Evolutionary conservation across 2,329 filamentous ascomycete genomes (phyloP).

Genomic region (Lomentospora prolificans): DNA sequence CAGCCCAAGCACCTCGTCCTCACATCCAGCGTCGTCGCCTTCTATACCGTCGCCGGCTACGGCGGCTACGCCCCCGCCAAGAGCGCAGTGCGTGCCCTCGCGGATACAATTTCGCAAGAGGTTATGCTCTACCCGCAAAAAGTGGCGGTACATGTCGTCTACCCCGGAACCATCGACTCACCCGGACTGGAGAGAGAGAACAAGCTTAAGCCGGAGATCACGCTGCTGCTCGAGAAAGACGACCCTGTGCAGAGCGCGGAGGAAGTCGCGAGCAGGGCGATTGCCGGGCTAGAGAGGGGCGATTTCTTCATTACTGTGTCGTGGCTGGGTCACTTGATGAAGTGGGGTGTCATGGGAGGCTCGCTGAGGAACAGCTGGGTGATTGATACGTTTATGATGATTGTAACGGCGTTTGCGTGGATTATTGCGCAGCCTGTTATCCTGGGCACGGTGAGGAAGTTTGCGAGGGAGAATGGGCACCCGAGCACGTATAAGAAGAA

Average conservation of each 20-base stretch:
- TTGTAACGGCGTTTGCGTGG: slow-evolving; percentile 44
- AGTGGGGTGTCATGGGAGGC: slow-evolving; percentile 47
- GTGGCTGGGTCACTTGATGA: slow-evolving; percentile 62
- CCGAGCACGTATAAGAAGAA: slow-evolving; percentile 37
- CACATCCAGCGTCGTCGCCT: slow-evolving; percentile 67
- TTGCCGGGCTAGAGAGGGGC: slow-evolving; percentile 69
- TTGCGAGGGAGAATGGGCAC: slow-evolving; percentile 48
- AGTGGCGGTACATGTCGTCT: slow-evolving; percentile 72
- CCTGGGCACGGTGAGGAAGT: slow-evolving; percentile 47
- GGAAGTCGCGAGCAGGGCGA: slow-evolving; percentile 59
- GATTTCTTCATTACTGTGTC: slow-evolving; percentile 71
- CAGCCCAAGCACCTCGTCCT: slow-evolving; percentile 73
- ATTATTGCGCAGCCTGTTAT: slow-evolving; percentile 47
- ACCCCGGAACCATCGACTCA: slow-evolving; percentile 72
- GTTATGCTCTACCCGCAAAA: slow-evolving; percentile 75
- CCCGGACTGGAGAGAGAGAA: slow-evolving; percentile 71
- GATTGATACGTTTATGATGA: slow-evolving; percentile 46
- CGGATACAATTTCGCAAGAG: slow-evolving; percentile 77
- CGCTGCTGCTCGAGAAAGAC: slow-evolving; percentile 67
- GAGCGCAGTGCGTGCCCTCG: slow-evolving; percentile 71
- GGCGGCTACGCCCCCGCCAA: slow-evolving; percentile 76
- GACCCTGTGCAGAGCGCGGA: slow-evolving; percentile 74
- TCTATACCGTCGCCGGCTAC: slow-evolving; percentile 75
- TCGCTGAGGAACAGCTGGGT: slow-evolving; percentile 49
- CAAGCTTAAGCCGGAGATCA: slow-evolving; percentile 68